Base-by-base conservation (phyloP, 1,284 basidiomycete species). In the Cryptococcus sp. region DNA sequence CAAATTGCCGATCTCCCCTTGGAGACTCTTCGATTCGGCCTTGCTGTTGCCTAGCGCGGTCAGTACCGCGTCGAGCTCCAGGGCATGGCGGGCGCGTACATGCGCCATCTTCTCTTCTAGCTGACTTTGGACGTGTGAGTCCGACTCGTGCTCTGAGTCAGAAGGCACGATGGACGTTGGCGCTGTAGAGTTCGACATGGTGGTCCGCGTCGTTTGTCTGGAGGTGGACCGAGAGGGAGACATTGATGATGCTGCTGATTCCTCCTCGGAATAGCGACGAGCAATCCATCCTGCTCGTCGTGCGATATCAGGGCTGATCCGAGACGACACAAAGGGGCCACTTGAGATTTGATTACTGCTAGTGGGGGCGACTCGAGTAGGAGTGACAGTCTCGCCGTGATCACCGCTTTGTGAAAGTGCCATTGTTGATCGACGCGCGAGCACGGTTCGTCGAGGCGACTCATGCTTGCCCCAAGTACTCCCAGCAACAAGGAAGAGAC, bases 1-100 rank as follows among this genome's bases (percentile, higher is more conserved):
- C 60, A 88, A 67, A 19, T 84, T 81, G 6, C 75, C 75, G 57
- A 88, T 88, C 63, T 87, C 83, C 25, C 84, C 83, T 30, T 80
- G 79, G 50, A 90, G 68, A 56, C 78, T 81, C 42, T 78, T 75
- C 61, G 86, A 86, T 16, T 79, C 74, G 30, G 79, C 73, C 39
- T 74, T 78, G 20, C 54, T 49, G 20, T 50, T 54, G 6, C 54
- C 50, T 45, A 88, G 69, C 22, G 78, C 75, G 3, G 78, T 76
- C 61, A 73, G 49, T 7, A 73, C 46, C 25, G 66, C 66, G 43
- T 73, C 70, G 7, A 66, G 62, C 52, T 73, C 72, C 10, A 70
- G 22, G 38, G 61, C 61, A 50, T 72, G 69, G 41, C 67, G 57
- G 17, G 66, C 60, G 42, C 61, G 55, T 53, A 70, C n/a, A 8